Base-by-base conservation (phyloP, 345 rosid species). In the Adansonia digitata region DNA sequence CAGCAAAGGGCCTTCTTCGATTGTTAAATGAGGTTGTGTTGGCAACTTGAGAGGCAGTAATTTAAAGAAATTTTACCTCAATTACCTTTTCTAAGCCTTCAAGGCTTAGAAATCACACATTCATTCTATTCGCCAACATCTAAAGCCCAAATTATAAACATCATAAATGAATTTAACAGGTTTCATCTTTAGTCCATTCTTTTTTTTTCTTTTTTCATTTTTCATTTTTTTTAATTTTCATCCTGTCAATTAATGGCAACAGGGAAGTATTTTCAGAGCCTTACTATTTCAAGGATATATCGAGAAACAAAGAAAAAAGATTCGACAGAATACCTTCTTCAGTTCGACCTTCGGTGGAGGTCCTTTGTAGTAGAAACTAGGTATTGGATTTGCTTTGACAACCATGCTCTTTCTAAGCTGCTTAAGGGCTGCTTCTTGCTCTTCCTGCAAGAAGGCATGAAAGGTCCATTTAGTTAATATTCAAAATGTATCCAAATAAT, bases 391-490 rank as follows among this genome's bases (percentile, higher is more conserved):
- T 31, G 99, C 99, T 84, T 80, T 96, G 62, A 87, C 73, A 46
- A 84, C 88, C 91, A 96, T 82, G 85, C 42, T 85, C 90, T 82
- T 96, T 79, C 99, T 86, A 61, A 96, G 93, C 84, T 92, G 94
- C 84, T 88, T 93, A 67, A 96, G 84, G 20, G 93, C 98, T 56
- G 97, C 97, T 75, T 92, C 97, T 85, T 89, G 94, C 86, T 96
- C 99, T 85, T 93, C 99, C 99, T 95, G 72, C n/a, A 87, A 83
- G 40, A 77, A 48, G 42, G 40, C 65, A 53, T 60, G 48, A 43
- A 14, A 34, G 27, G 61, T 6, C 39, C 37, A 42, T 55, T 77
- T 63, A 37, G 52, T 71, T 26, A 72, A 48, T 15, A 52, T 2
- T 24, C 13, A 7, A 20, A 53, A 51, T 10, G 24, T 48, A 27